phyloP scores from a whole-genome alignment of 345 rosid species.

The Arabidopsis arenosa region DNA sequence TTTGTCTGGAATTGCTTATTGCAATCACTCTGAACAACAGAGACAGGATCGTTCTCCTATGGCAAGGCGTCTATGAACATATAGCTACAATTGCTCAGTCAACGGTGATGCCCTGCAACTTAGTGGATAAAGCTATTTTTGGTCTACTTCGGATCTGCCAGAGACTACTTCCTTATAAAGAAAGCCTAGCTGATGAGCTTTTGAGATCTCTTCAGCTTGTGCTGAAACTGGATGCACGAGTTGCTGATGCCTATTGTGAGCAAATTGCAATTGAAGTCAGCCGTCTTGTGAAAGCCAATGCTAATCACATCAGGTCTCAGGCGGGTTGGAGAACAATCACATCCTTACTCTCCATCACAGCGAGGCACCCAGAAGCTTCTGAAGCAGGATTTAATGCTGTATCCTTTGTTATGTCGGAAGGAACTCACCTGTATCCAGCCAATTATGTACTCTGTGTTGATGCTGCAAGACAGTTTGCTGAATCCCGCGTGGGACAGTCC shows the following conservation, averaged over 20 bases:
- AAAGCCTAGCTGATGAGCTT: constrained; percentile 96
- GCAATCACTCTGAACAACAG: constrained; percentile 96
- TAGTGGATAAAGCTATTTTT: constrained; percentile 96
- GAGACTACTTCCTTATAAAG: constrained; percentile 95
- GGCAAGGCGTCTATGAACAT: constrained; percentile 99
- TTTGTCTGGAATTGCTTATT: constrained; percentile 94
- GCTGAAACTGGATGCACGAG: constrained; percentile 96
- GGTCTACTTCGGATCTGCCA: constrained; percentile 97
- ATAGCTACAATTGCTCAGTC: constrained; percentile 97
- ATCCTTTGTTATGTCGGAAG: constrained; percentile 83
- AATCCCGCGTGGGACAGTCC: constrained; percentile 95
- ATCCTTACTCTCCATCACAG: constrained; percentile 90
- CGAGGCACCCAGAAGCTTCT: constrained; percentile 97
- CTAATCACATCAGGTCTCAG: constrained; percentile 87
- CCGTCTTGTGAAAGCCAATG: constrained; percentile 96
- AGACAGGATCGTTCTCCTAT: constrained; percentile 88
- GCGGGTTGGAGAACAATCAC: constrained; percentile 95
- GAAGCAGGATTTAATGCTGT: constrained; percentile 92
- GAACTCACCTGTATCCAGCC: constrained; percentile 78
- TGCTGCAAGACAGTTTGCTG: constrained; percentile 95
- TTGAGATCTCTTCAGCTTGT: constrained; percentile 96
- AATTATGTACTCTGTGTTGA: constrained; percentile 86
- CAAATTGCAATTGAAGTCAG: constrained; percentile 94
- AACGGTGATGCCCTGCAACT: constrained; percentile 88
- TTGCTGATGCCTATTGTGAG: constrained; percentile 97